Conservation (phyloP, 805 yeast species). For the Candida patagonica region DNA sequence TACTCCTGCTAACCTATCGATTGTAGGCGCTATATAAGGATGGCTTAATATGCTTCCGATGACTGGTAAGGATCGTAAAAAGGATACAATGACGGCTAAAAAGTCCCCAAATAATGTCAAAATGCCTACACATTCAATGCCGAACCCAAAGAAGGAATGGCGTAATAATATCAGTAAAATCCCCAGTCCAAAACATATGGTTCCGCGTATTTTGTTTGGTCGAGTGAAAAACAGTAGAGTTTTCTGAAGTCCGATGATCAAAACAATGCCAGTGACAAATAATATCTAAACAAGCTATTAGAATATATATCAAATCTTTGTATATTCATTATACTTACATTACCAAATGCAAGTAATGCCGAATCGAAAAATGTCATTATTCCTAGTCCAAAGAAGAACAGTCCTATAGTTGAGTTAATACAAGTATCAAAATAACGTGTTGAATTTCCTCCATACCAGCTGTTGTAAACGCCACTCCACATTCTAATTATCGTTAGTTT, state of each 20-base stretch:
- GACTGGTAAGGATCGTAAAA: slow-evolving; percentile 77
- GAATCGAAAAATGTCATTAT: slow-evolving; percentile 80
- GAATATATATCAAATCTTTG: background rate
- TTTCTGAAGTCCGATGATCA: slow-evolving; percentile 82
- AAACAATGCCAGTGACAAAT: slow-evolving; percentile 69
- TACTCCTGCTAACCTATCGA: slow-evolving; percentile 58
- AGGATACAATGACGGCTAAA: slow-evolving; percentile 79
- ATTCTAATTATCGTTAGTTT: slow-evolving; percentile 39
- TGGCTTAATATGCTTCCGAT: slow-evolving; percentile 78
- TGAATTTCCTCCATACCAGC: slow-evolving; percentile 44
- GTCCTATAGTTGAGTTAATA: slow-evolving; percentile 30
- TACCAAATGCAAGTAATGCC: slow-evolving; percentile 83
- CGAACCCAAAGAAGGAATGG: slow-evolving; percentile 75
- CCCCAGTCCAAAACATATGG: slow-evolving; percentile 70
- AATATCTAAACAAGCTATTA: slow-evolving; percentile 32
- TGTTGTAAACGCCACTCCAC: slow-evolving; percentile 89
- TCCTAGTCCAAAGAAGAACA: slow-evolving; percentile 71
- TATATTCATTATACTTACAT: slow-evolving; percentile 30
- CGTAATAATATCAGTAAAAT: slow-evolving; percentile 64
- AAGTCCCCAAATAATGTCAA: slow-evolving; percentile 88
- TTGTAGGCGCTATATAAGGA: slow-evolving; percentile 70
- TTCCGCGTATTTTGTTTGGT: slow-evolving; percentile 79
- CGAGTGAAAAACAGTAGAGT: slow-evolving; percentile 77
- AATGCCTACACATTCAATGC: slow-evolving; percentile 82
- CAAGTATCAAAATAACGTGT: background rate